Base-by-base conservation (phyloP, 2,329 filamentous ascomycete genomes). In the Colletotrichum liriopes region DNA sequence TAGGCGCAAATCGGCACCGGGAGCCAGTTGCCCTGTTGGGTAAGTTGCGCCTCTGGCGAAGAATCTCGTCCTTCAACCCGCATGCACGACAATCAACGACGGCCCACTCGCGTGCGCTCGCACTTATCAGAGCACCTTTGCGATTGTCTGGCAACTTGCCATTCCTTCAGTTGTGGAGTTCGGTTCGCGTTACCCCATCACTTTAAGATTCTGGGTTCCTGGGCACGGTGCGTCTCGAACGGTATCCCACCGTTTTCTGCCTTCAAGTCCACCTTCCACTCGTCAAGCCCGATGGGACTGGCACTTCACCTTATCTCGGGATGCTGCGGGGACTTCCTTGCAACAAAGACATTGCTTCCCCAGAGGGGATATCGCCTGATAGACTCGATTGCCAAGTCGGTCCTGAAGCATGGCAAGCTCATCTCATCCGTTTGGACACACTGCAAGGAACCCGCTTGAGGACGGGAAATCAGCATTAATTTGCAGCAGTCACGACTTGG, bases 371-470 rank as follows among this genome's bases (percentile, higher is more conserved):
- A 68, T 54, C 60, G 35, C 29, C 60, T 64, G 35, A 70, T 61
- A 56, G 55, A 47, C 54, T 70, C 45, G 37, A 39, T 47, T 41
- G 37, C 45, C 45, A 20, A 68, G 29, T 59, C 65, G 52, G 35
- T 37, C 45, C 37, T 70, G 54, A 65, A 49, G 70, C 70, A 55
- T 65, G 65, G 37, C 59, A 70, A 54, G 32, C 70, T 70, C 60
- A 70, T 72, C 66, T 65, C 39, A 55, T 72, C 55, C 23, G 32
- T 65, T 60, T 56, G 54, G 67, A 55, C 52, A 43, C 20, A 51
- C 55, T 60, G 39, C 47, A 59, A 65, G 70, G 60, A 61, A 43
- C 66, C 41, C 39, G 59, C 47, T 55, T 49, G 35, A 29, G 61
- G 12, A 18, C 1, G 49, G 39, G 45, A 54, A 39, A 32, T 26